Evolutionary conservation across 2,329 filamentous ascomycete genomes (phyloP).

Genomic region (Coniochaeta prunicola): DNA sequence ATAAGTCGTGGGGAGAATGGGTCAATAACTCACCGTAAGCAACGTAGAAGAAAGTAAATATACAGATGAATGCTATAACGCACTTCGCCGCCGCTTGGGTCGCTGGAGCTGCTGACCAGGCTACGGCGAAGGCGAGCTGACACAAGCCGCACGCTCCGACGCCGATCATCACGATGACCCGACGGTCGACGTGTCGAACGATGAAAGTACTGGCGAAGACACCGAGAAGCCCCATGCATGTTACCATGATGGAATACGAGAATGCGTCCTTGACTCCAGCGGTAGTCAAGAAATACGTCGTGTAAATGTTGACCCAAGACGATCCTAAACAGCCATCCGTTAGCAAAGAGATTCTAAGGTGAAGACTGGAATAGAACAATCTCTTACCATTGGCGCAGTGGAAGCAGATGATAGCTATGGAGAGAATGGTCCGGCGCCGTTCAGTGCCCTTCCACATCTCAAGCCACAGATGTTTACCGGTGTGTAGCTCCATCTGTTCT

Average conservation of each 20-base stretch:
- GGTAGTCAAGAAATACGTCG: slow-evolving; percentile 23
- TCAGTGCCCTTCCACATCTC: slow-evolving; percentile 25
- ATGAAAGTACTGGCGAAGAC: slow-evolving; percentile 21
- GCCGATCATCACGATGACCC: slow-evolving; percentile 21
- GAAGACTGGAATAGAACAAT: no score
- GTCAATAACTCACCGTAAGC: neutral
- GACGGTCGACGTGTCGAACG: slow-evolving; percentile 21
- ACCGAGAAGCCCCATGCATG: slow-evolving; percentile 23
- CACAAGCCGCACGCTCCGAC: slow-evolving; percentile 22
- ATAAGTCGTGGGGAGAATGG: neutral
- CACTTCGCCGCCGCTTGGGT: slow-evolving; percentile 16
- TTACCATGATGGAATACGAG: slow-evolving; percentile 24
- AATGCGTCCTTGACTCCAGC: slow-evolving; percentile 25
- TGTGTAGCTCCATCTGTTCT: slow-evolving; percentile 17
- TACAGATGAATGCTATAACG: slow-evolving; percentile 21
- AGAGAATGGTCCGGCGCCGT: slow-evolving; percentile 20
- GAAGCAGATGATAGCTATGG: slow-evolving; percentile 23
- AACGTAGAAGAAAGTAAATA: slow-evolving; percentile 25
- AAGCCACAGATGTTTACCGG: slow-evolving; percentile 18
- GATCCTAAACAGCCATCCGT: slow-evolving; percentile 14
- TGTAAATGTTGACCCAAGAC: slow-evolving; percentile 23
- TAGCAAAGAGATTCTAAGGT: neutral
- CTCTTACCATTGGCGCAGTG: slow-evolving; percentile 22
- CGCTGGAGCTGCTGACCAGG: slow-evolving; percentile 20
- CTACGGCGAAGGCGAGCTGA: slow-evolving; percentile 23